A percentile compares a stretch with the other conserved stretches of the same genome.
Conservation (phyloP, 1,284 basidiomycete genomes). For the Apiotrichum veenhuisii region DNA sequence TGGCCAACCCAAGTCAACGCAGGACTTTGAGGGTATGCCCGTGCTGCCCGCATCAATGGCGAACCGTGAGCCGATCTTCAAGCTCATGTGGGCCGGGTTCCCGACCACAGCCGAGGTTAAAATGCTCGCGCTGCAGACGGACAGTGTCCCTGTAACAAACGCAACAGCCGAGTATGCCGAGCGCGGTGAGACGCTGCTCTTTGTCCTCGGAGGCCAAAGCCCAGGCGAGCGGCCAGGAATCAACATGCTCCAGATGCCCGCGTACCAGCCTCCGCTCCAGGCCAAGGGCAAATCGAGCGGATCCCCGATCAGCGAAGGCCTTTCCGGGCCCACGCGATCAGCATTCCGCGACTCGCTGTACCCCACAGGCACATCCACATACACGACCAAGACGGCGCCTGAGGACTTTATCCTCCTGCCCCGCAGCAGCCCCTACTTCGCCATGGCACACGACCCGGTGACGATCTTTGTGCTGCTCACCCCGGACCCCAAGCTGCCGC, state of each 20-base stretch:
- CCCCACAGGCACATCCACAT: constrained; percentile 60
- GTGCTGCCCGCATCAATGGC: constrained; percentile 18
- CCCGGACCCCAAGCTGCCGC: constrained; percentile 39
- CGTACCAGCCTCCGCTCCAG: constrained; percentile 59
- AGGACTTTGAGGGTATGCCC: constrained; percentile 26
- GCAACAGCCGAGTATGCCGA: constrained; percentile 46
- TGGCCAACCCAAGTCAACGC: constrained; percentile 35
- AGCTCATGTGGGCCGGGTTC: constrained; percentile 77
- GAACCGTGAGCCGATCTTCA: constrained; percentile 77
- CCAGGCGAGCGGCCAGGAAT: constrained; percentile 61
- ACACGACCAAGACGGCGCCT: constrained; percentile 59
- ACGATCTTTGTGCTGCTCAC: constrained; percentile 57
- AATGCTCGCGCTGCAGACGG: constrained; percentile 31
- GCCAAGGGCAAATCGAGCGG: constrained; percentile 17
- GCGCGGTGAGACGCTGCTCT: constrained; percentile 65
- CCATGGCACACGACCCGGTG: constrained; percentile 65
- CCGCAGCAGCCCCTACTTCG: constrained; percentile 66
- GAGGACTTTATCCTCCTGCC: constrained; percentile 80
- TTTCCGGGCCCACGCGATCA: constrained; percentile 59
- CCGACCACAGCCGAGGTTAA: constrained; percentile 52
- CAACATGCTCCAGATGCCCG: constrained; percentile 66
- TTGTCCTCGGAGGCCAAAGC: constrained; percentile 71
- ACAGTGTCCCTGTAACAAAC: constrained; percentile 34
- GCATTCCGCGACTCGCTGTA: constrained; percentile 63
- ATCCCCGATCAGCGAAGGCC: constrained; percentile 30